Evolutionary conservation across 1,284 basidiomycete species (phyloP).

Genomic region (Leucoagaricus sp.): DNA sequence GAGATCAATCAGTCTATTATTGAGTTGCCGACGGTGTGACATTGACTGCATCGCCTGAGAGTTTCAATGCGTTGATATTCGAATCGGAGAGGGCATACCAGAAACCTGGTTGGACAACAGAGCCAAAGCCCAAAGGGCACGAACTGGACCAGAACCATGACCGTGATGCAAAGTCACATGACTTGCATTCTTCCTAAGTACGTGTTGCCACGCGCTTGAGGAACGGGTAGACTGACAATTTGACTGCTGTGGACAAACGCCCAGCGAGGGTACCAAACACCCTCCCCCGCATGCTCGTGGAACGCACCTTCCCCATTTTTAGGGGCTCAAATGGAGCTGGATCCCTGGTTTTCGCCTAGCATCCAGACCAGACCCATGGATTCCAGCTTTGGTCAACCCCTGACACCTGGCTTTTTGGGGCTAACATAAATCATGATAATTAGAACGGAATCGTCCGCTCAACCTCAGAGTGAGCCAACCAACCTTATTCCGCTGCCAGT

Average conservation of each 20-base stretch:
- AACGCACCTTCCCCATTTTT: neutral
- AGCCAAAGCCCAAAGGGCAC: no score
- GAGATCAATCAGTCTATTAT: conserved; percentile 70
- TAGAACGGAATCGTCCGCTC: conserved; percentile 20
- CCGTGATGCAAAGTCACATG: no score
- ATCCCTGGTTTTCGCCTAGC: neutral
- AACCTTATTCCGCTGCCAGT: conserved; percentile 4
- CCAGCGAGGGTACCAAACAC: neutral
- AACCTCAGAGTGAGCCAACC: conserved; percentile 17
- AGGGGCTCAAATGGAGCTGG: neutral
- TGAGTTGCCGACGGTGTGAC: conserved; percentile 72
- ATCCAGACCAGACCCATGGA: neutral
- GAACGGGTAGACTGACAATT: no score
- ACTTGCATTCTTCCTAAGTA: no score
- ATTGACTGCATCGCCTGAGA: conserved; percentile 78
- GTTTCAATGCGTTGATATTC: conserved; percentile 91
- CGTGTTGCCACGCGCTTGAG: no score
- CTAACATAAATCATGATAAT: conserved; percentile 4
- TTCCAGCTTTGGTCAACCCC: conserved; percentile 14
- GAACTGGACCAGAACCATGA: no score
- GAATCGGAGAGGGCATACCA: no score
- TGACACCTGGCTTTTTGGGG: conserved; percentile 14
- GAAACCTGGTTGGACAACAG: no score
- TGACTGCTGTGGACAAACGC: conserved; percentile 2
- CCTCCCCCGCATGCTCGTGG: neutral